Evolutionary conservation across 306 rosid genomes (phyloP).

Genomic region (Quercus rubra): DNA sequence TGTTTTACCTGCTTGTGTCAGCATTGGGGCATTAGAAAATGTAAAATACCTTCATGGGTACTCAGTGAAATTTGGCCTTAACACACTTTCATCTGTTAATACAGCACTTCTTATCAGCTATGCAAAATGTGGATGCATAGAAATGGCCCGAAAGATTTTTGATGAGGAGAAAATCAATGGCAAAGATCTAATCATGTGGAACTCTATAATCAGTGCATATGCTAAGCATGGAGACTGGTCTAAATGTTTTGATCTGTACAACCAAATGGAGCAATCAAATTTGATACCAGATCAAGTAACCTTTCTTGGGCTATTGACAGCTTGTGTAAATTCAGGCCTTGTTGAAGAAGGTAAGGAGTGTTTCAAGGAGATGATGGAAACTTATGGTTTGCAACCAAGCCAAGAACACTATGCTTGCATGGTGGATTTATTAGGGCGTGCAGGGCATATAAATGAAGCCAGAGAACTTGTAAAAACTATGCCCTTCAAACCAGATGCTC

Average conservation of each 20-base stretch:
- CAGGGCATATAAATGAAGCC: conserved; percentile 65
- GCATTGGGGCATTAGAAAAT: conserved; percentile 62
- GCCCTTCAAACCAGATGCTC: conserved; percentile 62
- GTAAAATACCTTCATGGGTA: conserved; percentile 67
- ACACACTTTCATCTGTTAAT: conserved; percentile 52
- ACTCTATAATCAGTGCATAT: conserved; percentile 66
- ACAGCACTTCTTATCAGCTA: conserved; percentile 66
- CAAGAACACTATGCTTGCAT: conserved; percentile 74
- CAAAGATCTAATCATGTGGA: conserved; percentile 69
- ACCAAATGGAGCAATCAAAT: conserved; percentile 48
- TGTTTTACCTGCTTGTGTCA: conserved; percentile 67
- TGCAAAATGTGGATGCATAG: conserved; percentile 79
- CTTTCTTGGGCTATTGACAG: conserved; percentile 61
- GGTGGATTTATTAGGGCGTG: conserved; percentile 74
- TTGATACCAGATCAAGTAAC: conserved; percentile 66
- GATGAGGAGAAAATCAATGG: conserved; percentile 50
- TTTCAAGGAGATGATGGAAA: conserved; percentile 67
- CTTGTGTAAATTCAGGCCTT: conserved; percentile 76
- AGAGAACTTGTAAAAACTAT: conserved; percentile 46
- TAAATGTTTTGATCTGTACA: conserved; percentile 47
- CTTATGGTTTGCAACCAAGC: conserved; percentile 49
- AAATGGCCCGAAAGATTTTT: conserved; percentile 57
- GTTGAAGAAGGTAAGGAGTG: conserved; percentile 46
- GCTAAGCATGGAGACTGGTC: conserved; percentile 70
- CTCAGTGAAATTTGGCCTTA: conserved; percentile 50